Evolutionary conservation across 2,329 filamentous ascomycete genomes (phyloP), one percentile per base, ranked within the genome.

Genomic region (Sarocladium brachiariae): DNA sequence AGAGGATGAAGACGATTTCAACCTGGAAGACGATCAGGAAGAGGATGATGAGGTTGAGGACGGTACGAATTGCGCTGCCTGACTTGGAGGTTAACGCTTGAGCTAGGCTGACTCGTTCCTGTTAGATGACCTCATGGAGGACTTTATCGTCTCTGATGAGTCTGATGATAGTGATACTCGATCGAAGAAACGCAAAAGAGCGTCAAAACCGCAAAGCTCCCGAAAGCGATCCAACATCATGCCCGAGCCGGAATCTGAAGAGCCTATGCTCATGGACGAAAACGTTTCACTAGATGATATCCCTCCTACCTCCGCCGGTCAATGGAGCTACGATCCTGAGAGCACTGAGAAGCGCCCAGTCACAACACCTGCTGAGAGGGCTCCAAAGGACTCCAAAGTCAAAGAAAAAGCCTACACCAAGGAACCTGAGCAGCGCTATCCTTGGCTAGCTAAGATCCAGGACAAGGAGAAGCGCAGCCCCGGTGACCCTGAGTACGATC

Each of bases 101-200:
- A 5, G 14, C 39, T 23, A 19, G 6, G n/a, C 27, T 47, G 25
- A 47, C 43, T 19, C 27, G 16, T 2, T 56, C 58, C 3, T 34
- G 59, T 2, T 46, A 79, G 72, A 76, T 69, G 88, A 93, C 50
- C 18, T 49, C 16, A 81, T 95, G 71, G 89, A 85, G 54, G 87
- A 96, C 64, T 97, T 97, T 60, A 75, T 97, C 21, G 90, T 86
- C 4, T 83, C 86, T 0, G 91, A 96, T 59, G 89, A 95, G 37
- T 92, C 89, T 0, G 90, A 95, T 45, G 86, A 83, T 16, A 65
- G 63, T 13, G 62, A 75, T 54, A 56, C 72, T 59, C 63, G 75
- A 21, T 73, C 85, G 0, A 86, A 81, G 63, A 96, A 95, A 69
- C 72, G 86, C 59, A 96, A 95, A 68, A 77, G 86, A n/a, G 65